Evolutionary conservation across 768 basidiomycete species (phyloP), one percentile per base, ranked within the genome.

Genomic region (Candolleomyces eurysporus): DNA sequence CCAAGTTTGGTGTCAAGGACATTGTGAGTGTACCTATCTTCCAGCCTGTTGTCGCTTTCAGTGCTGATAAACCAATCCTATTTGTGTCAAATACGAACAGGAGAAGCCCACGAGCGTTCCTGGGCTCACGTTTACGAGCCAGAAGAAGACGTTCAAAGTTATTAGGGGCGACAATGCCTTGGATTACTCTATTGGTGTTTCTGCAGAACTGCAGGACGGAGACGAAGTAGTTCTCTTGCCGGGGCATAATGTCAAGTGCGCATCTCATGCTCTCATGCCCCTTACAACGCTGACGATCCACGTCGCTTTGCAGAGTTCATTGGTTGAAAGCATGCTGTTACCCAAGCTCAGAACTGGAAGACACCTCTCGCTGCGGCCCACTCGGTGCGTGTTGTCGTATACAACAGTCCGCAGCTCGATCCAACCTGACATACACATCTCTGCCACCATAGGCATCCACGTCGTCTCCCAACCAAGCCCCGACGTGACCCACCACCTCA

Each of bases 401-500:
- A 39, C 11, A 32, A 40, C 31, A 21, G 39, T 40, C 21, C 4
- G n/a, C 26, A 42, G 22, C 30, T 22, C 26, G 19, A 9, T 32
- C 57, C 13, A 30, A 17, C 8, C 26, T 43, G 26, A 30, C 21
- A 49, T 43, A 13, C 30, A n/a, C 3, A 31, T 54, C 31, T 56
- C 32, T 30, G 14, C 22, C 43, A 45, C 42, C 13, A 31, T 48
- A 87, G 91, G 89, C 1, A 77, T 92, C 48, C 80, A 84, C 52
- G 61, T 89, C 21, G 75, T 84, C 0, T 76, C 79, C 26, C 78
- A 74, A 3, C 78, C 78, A 0, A 71, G 74, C 45, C 65, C 76
- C 0, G 74, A 80, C 21, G 76, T 84, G 16, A 91, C 89, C 0
- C 89, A 92, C 63, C 87, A 91, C 68, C 77, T 92, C 55, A 78